Percentiles rank a stretch among this genome's conserved stretches.
Conservation (phyloP, 2,329 filamentous ascomycete genomes). For the Cordyceps farinosa region DNA sequence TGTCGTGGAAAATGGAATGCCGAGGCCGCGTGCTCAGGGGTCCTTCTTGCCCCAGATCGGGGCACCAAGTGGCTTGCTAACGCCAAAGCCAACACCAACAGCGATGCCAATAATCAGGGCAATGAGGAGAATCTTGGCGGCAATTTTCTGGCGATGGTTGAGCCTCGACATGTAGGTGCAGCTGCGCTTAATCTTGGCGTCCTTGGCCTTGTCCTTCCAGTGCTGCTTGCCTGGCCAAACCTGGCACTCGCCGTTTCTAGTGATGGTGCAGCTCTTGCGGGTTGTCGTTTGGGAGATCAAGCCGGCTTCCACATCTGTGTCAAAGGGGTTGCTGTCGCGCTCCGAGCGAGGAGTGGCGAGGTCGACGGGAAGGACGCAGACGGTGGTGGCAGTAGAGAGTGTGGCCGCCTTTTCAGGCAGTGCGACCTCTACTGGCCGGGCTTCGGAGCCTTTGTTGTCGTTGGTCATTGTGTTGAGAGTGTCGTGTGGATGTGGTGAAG, state of each 20-base stretch:
- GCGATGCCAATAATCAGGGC: slow-evolving; percentile 51
- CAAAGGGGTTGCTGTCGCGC: slow-evolving; percentile 48
- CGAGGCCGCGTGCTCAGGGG: slow-evolving; percentile 11
- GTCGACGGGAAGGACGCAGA: slow-evolving; percentile 23
- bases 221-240: slow-evolving; percentile 60
- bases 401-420: slow-evolving; percentile 31
- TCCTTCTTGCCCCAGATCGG: slow-evolving; percentile 49
- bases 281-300: slow-evolving; percentile 35
- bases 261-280: slow-evolving; percentile 25
- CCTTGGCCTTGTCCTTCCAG: slow-evolving; percentile 58
- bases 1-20: neutral
- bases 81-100: slow-evolving; percentile 55
- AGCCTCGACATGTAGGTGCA: slow-evolving; percentile 53
- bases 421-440: slow-evolving; percentile 19
- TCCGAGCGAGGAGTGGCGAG: slow-evolving; percentile 41
- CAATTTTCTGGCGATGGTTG: slow-evolving; percentile 51
- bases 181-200: slow-evolving; percentile 48
- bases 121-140: slow-evolving; percentile 51
- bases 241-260: slow-evolving; percentile 45
- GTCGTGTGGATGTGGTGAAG: neutral
- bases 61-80: slow-evolving; percentile 59
- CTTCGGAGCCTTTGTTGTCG: slow-evolving; percentile 27
- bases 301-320: slow-evolving; percentile 56
- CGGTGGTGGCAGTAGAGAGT: slow-evolving; percentile 26
- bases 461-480: slow-evolving; percentile 26